Base-by-base conservation (phyloP, 73 alveolate genomes). In the Blepharisma stoltei region DNA sequence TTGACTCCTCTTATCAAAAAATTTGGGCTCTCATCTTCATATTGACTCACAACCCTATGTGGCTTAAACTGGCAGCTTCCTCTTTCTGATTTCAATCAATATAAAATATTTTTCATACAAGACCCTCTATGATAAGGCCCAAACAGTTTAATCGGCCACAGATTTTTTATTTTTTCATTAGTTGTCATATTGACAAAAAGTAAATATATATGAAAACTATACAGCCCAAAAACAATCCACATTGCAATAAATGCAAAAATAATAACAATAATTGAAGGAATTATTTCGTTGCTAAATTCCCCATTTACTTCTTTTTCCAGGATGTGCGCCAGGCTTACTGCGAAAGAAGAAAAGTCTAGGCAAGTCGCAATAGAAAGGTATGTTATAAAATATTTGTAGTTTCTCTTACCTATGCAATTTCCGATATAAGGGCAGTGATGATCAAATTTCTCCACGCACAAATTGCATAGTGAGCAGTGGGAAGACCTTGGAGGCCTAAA, bases 341-440 rank as follows among this genome's bases (percentile, higher is more conserved):
- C 83, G 6, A 78, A 55, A 37, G 71, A 25, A 78, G 49, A n/a
- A 6, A 55, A 14, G 4, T 25, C 47, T 27, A 46, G 71, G n/a
- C 32, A 60, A 41, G 38, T 78, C 6, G 49, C 32, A 68, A 85
- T 50, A 4, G 43, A 71, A 50, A 78, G 55, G 11, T 60, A 78
- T 5, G 27, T 66, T 6, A 27, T 60, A 45, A 78, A 43, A 18
- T 43, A 78, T 55, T 49, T 45, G 60, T 78, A 78, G 23, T 78
- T 78, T 41, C 86, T 78, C 49, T 78, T 78, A 0, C 79, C 86
- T 37, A 78, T 54, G 55, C 86, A 78, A n/a, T 66, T 78, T 11
- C 81, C 81, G 8, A 78, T 44, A 84, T 84, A 78, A 6, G 86
- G 86, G 70, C 86, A 78, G 37, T 78, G 86, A 78, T 78, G 86